phyloP scores from a whole-genome alignment of 208 protist species.

The Naegleria gruberi region DNA sequence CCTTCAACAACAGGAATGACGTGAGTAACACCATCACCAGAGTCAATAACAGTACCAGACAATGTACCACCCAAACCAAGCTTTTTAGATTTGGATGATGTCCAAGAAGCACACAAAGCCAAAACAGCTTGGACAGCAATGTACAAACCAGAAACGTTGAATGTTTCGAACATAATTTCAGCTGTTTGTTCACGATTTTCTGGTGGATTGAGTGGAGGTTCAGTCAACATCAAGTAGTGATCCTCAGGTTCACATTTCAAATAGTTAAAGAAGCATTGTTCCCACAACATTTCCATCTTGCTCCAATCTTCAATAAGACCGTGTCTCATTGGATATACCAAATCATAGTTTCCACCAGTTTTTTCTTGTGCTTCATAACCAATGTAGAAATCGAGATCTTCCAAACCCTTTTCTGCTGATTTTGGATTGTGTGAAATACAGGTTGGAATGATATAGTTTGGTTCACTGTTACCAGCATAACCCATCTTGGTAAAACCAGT shows the following conservation, averaged over 20 bases:
- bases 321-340: constrained; percentile 77
- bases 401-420: constrained; percentile 50
- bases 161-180: constrained; percentile 99
- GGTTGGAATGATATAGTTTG: constrained; percentile 87
- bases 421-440: constrained; percentile 60
- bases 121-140: constrained; percentile 95
- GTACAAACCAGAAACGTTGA: constrained; percentile 92
- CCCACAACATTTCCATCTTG: constrained; percentile 93
- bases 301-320: constrained; percentile 89
- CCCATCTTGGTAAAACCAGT: constrained; percentile 98
- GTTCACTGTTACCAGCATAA: constrained; percentile 89
- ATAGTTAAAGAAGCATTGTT: constrained; percentile 92
- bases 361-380: constrained; percentile 79
- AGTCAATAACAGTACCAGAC: constrained; percentile 90
- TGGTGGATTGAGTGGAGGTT: constrained; percentile 90
- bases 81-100: constrained; percentile 46
- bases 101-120: constrained; percentile 80
- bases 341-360: constrained; percentile 42
- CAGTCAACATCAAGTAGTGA: constrained; percentile 90
- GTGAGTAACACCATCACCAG: constrained; percentile 95
- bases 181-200: constrained; percentile 92
- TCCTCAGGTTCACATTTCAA: constrained; percentile 94
- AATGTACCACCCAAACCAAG: constrained; percentile 36
- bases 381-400: constrained; percentile 87
- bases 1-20: constrained; percentile 93